Evolutionary conservation across 768 basidiomycete genomes (phyloP), one percentile per base, ranked within the genome.

Genomic region (Lentinula sp.): DNA sequence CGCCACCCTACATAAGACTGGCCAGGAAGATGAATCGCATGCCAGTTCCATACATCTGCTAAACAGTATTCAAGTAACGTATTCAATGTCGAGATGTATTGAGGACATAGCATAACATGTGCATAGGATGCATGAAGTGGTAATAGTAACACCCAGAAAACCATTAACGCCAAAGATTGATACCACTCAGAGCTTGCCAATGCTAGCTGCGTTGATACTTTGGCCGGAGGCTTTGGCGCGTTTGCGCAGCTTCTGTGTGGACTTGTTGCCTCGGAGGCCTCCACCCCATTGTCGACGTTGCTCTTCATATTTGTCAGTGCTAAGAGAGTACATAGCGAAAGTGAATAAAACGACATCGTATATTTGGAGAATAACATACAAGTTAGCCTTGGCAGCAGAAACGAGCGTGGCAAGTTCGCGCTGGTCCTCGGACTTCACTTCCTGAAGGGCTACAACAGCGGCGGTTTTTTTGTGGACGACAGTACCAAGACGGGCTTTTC

Each of bases 381-480:
- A 99, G 84, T 98, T 99, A 64, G 93, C 92, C 83, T 98, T 98
- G 67, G 93, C 86, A 63, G 96, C 95, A 68, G 86, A 88, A 70
- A 98, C 83, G 69, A 98, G 83, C 65, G 90, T 98, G 50, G 93
- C 89, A 59, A 98, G 88, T 63, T 98, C 95, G 64, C 91, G 87
- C 73, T 88, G 81, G 79, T 98, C 96, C 78, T 98, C 96, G 73
- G 87, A 90, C 78, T 85, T 87, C 70, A 99, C 96, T 23, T 99
- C 96, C 78, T 95, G 92, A 61, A 99, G 75, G 42, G 91, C 89
- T 59, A 97, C 77, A 57, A 95, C 89, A 57, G 95, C 89, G 50
- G 95, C 88, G 56, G 95, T 98, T 87, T 98, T 98, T 87, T 97
- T 97, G 86, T 97, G 93, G 42, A 95, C 93, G 64, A 98, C 94